Evolutionary conservation across 2,329 filamentous ascomycete species (phyloP).

Genomic region (Dactylellina cionopaga): DNA sequence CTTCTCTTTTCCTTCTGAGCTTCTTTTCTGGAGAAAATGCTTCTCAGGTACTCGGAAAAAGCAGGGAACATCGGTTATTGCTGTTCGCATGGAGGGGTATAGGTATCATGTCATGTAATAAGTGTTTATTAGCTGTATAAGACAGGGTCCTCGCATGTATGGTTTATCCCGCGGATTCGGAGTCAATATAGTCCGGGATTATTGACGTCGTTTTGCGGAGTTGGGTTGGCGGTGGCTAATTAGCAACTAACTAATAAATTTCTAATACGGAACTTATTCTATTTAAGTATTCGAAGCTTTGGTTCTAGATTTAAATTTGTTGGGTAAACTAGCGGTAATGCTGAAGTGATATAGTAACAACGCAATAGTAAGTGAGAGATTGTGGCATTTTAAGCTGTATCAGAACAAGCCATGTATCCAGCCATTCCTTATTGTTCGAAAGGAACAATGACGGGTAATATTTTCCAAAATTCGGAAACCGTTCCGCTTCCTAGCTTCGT

Average conservation of each 20-base stretch:
- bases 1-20: slow-evolving; percentile 8
- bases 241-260: not conserved
- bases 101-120: not conserved
- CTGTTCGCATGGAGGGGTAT: slow-evolving; percentile 9
- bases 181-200: slow-evolving; percentile 23
- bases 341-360: slow-evolving; percentile 1
- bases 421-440: not conserved
- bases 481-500: slow-evolving; percentile 28
- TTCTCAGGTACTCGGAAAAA: too few relatives aligned
- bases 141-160: too few relatives aligned
- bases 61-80: not conserved
- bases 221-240: slow-evolving; percentile 25
- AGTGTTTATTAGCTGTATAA: too few relatives aligned
- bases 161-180: slow-evolving; percentile 36
- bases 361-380: not conserved
- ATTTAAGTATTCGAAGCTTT: not conserved
- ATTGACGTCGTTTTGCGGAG: slow-evolving; percentile 43
- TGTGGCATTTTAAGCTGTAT: slow-evolving; percentile 31
- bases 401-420: too few relatives aligned
- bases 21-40: slow-evolving; percentile 20
- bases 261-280: not conserved
- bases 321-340: not conserved
- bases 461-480: slow-evolving; percentile 18
- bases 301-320: not conserved
- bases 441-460: slow-evolving; percentile 2